Evolutionary conservation across 1,284 basidiomycete species (phyloP).

Genomic region (Ganoderma meredithae): DNA sequence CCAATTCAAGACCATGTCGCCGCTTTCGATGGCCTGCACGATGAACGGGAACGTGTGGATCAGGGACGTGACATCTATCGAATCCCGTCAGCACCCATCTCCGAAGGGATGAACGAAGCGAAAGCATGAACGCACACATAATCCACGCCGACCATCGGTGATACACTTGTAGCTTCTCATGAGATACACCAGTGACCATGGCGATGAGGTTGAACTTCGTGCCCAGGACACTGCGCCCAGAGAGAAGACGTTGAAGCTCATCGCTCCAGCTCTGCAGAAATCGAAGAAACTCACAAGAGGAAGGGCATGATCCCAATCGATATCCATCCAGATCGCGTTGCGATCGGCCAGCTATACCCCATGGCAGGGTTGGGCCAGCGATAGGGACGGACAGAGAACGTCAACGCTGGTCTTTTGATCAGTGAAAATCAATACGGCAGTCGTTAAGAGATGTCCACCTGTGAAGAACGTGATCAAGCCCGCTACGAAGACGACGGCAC

Average conservation of each 20-base stretch:
- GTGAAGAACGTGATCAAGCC: conserved; percentile 44
- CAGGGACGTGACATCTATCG: conserved; percentile 44
- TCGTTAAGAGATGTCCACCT: conserved; percentile 26
- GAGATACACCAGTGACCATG: conserved; percentile 50
- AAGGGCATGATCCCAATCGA: conserved; percentile 46
- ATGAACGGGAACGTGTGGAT: conserved; percentile 48
- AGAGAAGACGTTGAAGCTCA: conserved; percentile 24
- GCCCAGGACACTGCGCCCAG: conserved; percentile 47
- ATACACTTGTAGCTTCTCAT: conserved; percentile 54
- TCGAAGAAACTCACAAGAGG: conserved; percentile 39
- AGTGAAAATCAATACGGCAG: not conserved
- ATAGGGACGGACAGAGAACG: conserved; percentile 44
- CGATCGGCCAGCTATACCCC: conserved; percentile 48
- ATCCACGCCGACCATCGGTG: conserved; percentile 50
- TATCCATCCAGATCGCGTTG: conserved; percentile 47
- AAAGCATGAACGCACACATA: conserved; percentile 41
- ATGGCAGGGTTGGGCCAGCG: conserved; percentile 44
- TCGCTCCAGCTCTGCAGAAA: no score
- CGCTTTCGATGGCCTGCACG: conserved; percentile 35
- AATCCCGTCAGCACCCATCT: not conserved
- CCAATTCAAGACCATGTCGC: conserved; percentile 36
- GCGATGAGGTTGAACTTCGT: conserved; percentile 51
- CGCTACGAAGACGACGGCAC: conserved; percentile 39
- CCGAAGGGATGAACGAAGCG: conserved; percentile 17
- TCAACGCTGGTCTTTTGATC: conserved; percentile 35